Evolutionary conservation across 2,329 filamentous ascomycete genomes (phyloP).

Genomic region (Exophiala sp.): DNA sequence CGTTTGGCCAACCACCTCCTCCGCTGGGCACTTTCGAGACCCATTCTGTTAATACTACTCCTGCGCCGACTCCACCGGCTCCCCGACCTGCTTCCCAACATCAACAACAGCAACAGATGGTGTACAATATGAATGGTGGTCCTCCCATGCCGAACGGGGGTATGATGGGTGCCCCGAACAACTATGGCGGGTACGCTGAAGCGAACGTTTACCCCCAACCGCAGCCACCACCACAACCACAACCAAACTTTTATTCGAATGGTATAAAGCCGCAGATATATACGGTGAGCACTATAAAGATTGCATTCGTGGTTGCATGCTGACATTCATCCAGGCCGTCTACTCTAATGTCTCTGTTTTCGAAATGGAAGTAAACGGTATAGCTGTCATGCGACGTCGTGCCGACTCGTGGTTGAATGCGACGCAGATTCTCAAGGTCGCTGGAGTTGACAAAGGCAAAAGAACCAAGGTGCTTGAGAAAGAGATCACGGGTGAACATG

Average conservation of each 20-base stretch:
- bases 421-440: constrained; percentile 96
- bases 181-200: constrained; percentile 41
- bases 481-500: constrained; percentile 94
- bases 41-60: constrained; percentile 45
- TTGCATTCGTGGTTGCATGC: neutral
- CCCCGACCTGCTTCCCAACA: constrained; percentile 40
- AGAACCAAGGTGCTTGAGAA: constrained; percentile 97
- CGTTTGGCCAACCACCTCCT: constrained; percentile 39
- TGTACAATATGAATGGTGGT: constrained; percentile 24
- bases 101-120: constrained; percentile 36
- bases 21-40: constrained; percentile 40
- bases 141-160: constrained; percentile 26
- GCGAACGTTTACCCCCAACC: constrained; percentile 38
- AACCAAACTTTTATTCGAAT: constrained; percentile 19
- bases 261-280: constrained; percentile 44
- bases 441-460: constrained; percentile 94
- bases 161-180: constrained; percentile 32
- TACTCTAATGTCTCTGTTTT: constrained; percentile 97
- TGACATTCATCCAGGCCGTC: constrained; percentile 58
- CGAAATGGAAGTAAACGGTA: constrained; percentile 92
- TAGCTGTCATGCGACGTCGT: constrained; percentile 93
- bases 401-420: constrained; percentile 97
- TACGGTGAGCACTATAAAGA: constrained; percentile 34
- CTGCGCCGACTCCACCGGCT: constrained; percentile 43
- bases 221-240: too few relatives aligned